Evolutionary conservation across 176 grass and related monocot genomes (phyloP).

Genomic region (Ampelocalamus luodianensis): DNA sequence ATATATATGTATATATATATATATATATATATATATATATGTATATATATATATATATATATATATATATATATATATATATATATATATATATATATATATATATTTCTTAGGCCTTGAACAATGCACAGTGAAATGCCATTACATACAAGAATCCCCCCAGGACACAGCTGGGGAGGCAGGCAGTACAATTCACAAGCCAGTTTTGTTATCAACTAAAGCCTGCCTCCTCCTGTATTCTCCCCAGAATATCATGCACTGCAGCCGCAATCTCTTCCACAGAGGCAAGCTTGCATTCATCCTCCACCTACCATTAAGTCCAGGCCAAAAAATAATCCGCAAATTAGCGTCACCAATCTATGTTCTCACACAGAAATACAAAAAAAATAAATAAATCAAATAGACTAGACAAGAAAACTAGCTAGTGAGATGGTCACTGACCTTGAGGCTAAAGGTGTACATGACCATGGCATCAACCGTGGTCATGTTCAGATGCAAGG

Average conservation of each 20-base stretch:
- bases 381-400: neutral
- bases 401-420: neutral
- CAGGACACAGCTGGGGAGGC: constrained; percentile 1
- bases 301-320: constrained; percentile 51
- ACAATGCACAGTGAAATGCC: too few species aligned
- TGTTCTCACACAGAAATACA: neutral
- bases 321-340: neutral
- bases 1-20: too few species aligned
- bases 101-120: too few species aligned
- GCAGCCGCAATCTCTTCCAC: constrained; percentile 64
- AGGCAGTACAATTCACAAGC: constrained; percentile 40
- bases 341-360: neutral
- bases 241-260: constrained; percentile 64
- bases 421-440: neutral
- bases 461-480: constrained; percentile 44
- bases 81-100: too few species aligned
- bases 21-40: too few species aligned
- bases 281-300: constrained; percentile 63
- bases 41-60: too few species aligned
- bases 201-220: constrained; percentile 40
- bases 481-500: constrained; percentile 64
- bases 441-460: constrained; percentile 67
- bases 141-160: too few species aligned
- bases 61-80: too few species aligned
- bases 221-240: constrained; percentile 45